Evolutionary conservation across 192 early-diverging fungal species (phyloP).

Genomic region (Backusella luteola): DNA sequence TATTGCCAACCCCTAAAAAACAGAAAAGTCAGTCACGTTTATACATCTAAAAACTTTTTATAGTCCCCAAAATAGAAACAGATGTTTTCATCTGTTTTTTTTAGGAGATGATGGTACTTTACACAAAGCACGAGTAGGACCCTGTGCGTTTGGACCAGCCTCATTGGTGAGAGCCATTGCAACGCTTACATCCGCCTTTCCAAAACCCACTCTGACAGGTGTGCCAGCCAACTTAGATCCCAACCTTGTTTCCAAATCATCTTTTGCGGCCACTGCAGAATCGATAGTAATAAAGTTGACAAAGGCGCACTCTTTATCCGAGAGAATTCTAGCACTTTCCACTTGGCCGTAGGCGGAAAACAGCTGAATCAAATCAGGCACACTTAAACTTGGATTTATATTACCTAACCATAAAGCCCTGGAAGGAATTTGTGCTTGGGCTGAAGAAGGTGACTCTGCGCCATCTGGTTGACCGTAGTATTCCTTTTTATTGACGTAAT

Average conservation of each 20-base stretch:
- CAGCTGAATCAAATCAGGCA: constrained; percentile 73
- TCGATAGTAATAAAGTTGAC: constrained; percentile 88
- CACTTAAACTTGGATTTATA: constrained; percentile 79
- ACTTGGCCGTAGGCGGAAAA: constrained; percentile 91
- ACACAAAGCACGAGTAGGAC: constrained; percentile 73
- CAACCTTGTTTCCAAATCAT: constrained; percentile 68
- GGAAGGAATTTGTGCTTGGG: constrained; percentile 64
- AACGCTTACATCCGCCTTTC: constrained; percentile 64
- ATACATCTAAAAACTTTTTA: not conserved
- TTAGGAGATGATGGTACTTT: constrained; percentile 33
- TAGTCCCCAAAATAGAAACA: constrained; percentile 1
- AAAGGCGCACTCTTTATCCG: constrained; percentile 97
- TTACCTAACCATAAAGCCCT: constrained; percentile 95
- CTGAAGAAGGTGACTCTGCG: constrained; percentile 15
- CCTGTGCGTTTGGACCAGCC: constrained; percentile 47
- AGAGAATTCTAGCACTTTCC: constrained; percentile 85
- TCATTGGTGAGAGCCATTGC: constrained; percentile 52
- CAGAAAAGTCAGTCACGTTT: not conserved
- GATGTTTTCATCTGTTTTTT: not conserved
- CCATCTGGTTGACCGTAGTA: constrained; percentile 13
- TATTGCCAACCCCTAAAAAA: constrained; percentile 83
- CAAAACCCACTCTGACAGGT: constrained; percentile 79
- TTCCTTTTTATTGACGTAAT: constrained; percentile 9
- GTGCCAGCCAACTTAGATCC: constrained; percentile 77
- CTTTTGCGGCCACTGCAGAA: constrained; percentile 81